Conservation (phyloP, 345 rosid species). For the Salix suchowensis region DNA sequence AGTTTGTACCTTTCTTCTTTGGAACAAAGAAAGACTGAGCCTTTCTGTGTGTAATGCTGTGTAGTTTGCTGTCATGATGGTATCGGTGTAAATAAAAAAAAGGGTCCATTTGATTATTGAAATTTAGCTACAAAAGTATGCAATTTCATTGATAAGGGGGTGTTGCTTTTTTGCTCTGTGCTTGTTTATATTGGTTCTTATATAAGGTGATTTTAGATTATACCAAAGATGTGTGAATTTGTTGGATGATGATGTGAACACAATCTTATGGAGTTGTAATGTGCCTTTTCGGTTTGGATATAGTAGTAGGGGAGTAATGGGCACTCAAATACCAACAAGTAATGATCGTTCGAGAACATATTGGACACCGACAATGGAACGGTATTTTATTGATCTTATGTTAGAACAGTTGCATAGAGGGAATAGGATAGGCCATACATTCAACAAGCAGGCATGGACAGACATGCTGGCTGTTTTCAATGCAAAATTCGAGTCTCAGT, state of each 20-base stretch:
- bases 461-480: slow-evolving; percentile 67
- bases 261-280: neutral
- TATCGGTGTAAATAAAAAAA: too few species aligned
- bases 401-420: slow-evolving; percentile 77
- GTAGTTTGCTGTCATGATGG: too few species aligned
- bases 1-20: too few species aligned
- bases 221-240: too few species aligned
- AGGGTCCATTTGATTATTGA: neutral
- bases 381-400: slow-evolving; percentile 84
- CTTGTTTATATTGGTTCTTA: too few species aligned
- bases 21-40: too few species aligned
- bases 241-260: neutral
- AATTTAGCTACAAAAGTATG: neutral
- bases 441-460: slow-evolving; percentile 78
- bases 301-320: slow-evolving; percentile 25
- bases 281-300: neutral
- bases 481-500: slow-evolving; percentile 64
- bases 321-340: slow-evolving; percentile 31
- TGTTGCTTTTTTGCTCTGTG: neutral
- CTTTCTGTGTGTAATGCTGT: too few species aligned
- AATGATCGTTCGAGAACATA: slow-evolving; percentile 72
- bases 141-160: neutral
- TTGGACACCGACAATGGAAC: slow-evolving; percentile 85
- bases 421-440: slow-evolving; percentile 70
- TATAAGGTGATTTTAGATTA: too few species aligned